phyloP scores from a whole-genome alignment of 352 stramenopile genomes.

The Phytopythium litorale region DNA sequence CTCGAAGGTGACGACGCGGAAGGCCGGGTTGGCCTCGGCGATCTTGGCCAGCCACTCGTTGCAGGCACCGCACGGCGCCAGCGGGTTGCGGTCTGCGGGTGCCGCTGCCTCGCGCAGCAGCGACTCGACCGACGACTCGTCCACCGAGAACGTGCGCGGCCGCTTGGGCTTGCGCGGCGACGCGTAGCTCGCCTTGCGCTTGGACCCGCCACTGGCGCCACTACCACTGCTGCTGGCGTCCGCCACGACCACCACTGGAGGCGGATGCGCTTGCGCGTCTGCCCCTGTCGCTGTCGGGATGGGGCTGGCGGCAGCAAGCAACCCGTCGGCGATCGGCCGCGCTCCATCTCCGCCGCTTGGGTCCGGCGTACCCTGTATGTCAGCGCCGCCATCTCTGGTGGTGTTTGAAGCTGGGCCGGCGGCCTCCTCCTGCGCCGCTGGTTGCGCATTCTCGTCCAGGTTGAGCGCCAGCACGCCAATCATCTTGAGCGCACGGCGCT shows the following conservation, averaged over 20 bases:
- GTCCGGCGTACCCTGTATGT: not conserved
- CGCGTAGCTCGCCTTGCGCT: conserved; percentile 16
- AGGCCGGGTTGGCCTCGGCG: conserved; percentile 96
- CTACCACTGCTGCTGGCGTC: no score
- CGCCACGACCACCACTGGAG: no score
- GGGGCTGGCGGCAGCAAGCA: not conserved
- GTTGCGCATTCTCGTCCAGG: conserved; percentile 10
- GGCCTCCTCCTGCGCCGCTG: not conserved
- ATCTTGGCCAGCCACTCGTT: conserved; percentile 99
- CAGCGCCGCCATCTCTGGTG: not conserved
- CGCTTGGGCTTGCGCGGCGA: conserved; percentile 72
- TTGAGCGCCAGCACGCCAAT: conserved; percentile 94
- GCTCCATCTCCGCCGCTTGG: not conserved
- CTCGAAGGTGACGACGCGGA: conserved; percentile 97
- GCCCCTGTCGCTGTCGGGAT: not conserved
- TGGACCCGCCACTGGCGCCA: no score
- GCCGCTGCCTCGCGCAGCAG: conserved; percentile 24
- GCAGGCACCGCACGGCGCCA: conserved; percentile 97
- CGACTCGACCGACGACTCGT: conserved; percentile 55
- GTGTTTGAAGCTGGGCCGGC: conserved; percentile 1
- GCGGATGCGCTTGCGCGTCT: no score
- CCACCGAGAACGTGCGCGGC: conserved; percentile 77
- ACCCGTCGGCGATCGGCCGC: not conserved
- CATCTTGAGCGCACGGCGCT: conserved; percentile 90
- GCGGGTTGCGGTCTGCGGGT: conserved; percentile 90